Base-by-base conservation (phyloP, 2,329 filamentous ascomycete species). In the Ophiognomonia clavigignenti-juglandacearum region DNA sequence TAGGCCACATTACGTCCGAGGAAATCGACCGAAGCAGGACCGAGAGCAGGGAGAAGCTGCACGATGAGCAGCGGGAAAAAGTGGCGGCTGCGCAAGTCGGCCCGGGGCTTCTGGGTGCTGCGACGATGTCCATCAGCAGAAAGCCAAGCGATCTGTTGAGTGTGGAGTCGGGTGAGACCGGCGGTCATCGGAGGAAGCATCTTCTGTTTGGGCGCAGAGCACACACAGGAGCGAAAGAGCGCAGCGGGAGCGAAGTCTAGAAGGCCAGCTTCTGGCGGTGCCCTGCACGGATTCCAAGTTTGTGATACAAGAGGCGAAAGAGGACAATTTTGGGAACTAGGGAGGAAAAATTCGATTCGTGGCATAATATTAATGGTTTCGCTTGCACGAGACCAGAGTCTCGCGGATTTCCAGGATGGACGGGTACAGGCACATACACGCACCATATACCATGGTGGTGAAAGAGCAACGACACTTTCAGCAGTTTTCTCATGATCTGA, bases 1-100 rank as follows among this genome's bases (percentile, higher is more conserved):
- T 92, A 56, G 85, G 83, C 6, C 85, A 90, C 58, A 72, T 96
- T 16, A 90, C 83, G 58, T 89, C 96, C 63, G 84, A 85, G 14
- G 79, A 82, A 4, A 87, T 96, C 50, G 90, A 96, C 56, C 78
- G 83, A 56, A 78, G 86, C 52, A 74, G 92, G 39, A 74, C 80
- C 39, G 83, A 90, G 59, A 77, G 87, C 41, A 77, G 84, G 40
- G 72, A 75, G 32, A 62, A 61, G 26, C 63, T 72, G 40, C 74
- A 73, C 56, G 69, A 69, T 8, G 73, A 73, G 50, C 64, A 68
- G 41, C 72, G 75, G 48, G 57, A 57, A n/a, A 56, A 55, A 1
- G 53, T 54, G 13, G 47, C 35, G 5, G 46, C 46, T 4, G 49
- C 48, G 6, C 51, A 48, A 11, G 36, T 46, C 10, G 45, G 48